Percentiles rank a stretch among this genome's conserved stretches.
phyloP scores from a whole-genome alignment of 306 rosid species.

The Acmispon strigosus region DNA sequence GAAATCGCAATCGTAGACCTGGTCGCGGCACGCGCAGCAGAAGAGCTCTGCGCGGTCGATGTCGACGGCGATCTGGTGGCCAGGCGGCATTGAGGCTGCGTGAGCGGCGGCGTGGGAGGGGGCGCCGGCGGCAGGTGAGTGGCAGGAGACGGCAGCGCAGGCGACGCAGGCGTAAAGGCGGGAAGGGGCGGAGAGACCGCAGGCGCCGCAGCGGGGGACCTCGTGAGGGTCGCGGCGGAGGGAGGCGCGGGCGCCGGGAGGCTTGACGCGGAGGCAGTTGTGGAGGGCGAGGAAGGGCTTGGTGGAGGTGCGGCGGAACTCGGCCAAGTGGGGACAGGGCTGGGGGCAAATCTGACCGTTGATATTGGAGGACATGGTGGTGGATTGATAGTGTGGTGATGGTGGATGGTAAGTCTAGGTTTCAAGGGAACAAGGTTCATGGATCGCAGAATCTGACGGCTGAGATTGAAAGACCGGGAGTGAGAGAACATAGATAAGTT shows the following conservation, averaged over 20 bases:
- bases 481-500: too few relatives aligned
- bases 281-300: slow-evolving; percentile 72
- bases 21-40: slow-evolving; percentile 86
- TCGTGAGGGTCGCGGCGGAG: slow-evolving; percentile 73
- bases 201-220: slow-evolving; percentile 54
- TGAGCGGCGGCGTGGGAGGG: slow-evolving; percentile 76
- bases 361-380: slow-evolving; percentile 65
- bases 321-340: slow-evolving; percentile 72
- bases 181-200: slow-evolving; percentile 45
- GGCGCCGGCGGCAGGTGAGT: slow-evolving; percentile 25
- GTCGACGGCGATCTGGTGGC: slow-evolving; percentile 90
- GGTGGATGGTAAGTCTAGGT: slow-evolving; percentile 41
- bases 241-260: slow-evolving; percentile 74
- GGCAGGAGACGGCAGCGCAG: slow-evolving; percentile 73
- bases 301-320: slow-evolving; percentile 61
- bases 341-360: slow-evolving; percentile 53
- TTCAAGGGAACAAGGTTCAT: slow-evolving; percentile 33
- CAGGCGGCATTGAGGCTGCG: slow-evolving; percentile 51
- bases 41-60: slow-evolving; percentile 93
- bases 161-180: slow-evolving; percentile 69
- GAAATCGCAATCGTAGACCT: slow-evolving; percentile 86
- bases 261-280: slow-evolving; percentile 73
- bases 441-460: slow-evolving; percentile 47
- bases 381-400: slow-evolving; percentile 24
- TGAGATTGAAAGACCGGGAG: slow-evolving; percentile 27